A percentile compares a stretch with the other conserved stretches of the same genome.
phyloP scores from a whole-genome alignment of 2,329 filamentous ascomycete genomes.

The Pseudogymnoascus sp. region DNA sequence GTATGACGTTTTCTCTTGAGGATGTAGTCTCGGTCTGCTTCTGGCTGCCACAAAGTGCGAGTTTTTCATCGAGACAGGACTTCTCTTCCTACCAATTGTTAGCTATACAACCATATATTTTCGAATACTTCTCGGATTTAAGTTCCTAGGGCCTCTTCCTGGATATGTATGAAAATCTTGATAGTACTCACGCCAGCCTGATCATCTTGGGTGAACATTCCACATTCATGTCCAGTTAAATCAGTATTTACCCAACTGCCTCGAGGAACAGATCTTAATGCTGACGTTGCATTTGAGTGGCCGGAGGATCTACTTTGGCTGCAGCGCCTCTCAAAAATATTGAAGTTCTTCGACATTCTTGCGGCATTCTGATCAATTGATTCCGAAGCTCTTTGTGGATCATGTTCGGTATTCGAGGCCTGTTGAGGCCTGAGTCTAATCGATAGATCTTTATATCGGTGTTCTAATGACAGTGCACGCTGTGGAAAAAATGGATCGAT shows the following conservation, averaged over 20 bases:
- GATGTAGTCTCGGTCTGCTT: neutral
- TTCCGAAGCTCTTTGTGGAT: neutral
- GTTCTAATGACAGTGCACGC: neutral
- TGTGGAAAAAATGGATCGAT: neutral
- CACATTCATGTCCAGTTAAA: neutral
- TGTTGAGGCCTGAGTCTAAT: neutral
- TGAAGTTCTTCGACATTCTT: neutral
- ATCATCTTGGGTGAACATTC: neutral
- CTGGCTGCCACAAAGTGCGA: neutral
- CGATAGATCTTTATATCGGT: neutral
- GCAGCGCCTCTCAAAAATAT: neutral
- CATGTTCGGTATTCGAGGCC: neutral
- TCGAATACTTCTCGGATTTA: neutral
- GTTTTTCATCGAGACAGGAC: neutral
- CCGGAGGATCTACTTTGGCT: neutral
- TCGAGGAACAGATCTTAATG: neutral
- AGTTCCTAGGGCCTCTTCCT: neutral
- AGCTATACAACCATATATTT: neutral
- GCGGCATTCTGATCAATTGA: neutral
- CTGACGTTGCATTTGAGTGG: neutral
- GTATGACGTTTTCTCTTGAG: neutral
- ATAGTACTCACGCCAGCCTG: neutral
- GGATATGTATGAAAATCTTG: neutral
- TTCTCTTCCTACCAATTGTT: neutral
- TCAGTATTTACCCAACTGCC: neutral